Conservation (phyloP, 345 rosid genomes). For the Psidium friedrichsthalianum region DNA sequence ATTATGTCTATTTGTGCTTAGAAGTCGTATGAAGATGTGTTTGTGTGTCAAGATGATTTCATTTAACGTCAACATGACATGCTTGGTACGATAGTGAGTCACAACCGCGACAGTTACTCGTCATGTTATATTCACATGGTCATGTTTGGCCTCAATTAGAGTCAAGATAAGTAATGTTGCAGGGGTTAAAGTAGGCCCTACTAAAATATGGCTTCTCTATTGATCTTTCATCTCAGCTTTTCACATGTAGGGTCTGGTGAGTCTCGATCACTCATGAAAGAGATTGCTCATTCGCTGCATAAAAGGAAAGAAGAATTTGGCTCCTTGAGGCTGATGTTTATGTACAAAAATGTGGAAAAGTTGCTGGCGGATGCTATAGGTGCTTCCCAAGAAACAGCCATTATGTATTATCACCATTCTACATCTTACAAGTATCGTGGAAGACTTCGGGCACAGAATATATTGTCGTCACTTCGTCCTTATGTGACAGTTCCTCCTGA, state of each 20-base stretch:
- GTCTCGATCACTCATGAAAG: constrained; percentile 64
- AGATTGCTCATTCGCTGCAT: constrained; percentile 25
- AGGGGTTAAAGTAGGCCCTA: neutral
- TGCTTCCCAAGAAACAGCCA: constrained; percentile 35
- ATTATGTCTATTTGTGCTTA: neutral
- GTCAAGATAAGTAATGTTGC: neutral
- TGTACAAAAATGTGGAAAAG: constrained; percentile 51
- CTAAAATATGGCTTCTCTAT: neutral
- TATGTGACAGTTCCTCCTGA: constrained; percentile 31
- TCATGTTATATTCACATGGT: neutral
- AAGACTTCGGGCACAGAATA: constrained; percentile 43
- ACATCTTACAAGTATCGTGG: constrained; percentile 59
- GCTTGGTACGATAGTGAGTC: neutral
- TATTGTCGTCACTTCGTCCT: constrained; percentile 45
- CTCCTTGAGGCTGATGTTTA: constrained; percentile 42
- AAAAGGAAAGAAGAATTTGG: constrained; percentile 26
- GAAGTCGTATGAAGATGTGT: neutral
- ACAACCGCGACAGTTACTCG: neutral
- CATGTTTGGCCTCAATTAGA: neutral
- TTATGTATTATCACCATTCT: constrained; percentile 54
- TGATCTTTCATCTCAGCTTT: neutral
- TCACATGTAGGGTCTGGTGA: constrained; percentile 76
- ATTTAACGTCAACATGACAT: neutral
- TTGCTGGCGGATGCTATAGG: constrained; percentile 58
- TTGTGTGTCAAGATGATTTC: neutral